These are phyloP conservation scores for Colletotrichum limetticola DNA, from an alignment of 2,329 filamentous ascomycete genomes.

Conservation along the genomic window DNA sequence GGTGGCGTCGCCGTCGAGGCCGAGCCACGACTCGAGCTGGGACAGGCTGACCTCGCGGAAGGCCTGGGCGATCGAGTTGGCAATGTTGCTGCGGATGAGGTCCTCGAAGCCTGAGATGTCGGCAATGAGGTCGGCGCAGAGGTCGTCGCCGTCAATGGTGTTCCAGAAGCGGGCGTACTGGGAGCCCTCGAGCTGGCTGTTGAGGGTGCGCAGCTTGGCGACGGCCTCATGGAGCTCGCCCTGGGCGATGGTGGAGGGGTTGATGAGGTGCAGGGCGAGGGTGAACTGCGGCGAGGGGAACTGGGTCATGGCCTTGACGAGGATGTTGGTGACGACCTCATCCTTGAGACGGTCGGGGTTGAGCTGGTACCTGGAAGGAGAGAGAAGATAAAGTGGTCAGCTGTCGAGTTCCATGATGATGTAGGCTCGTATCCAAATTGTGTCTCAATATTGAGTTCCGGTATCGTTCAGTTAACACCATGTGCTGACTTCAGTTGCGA, in stretches of 20 bases:
- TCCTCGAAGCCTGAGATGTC: conserved; percentile 97
- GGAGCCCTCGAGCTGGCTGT: conserved; percentile 87
- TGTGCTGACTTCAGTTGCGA: conserved; percentile 73
- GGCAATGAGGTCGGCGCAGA: conserved; percentile 94
- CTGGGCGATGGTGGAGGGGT: conserved; percentile 74
- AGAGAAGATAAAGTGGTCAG: conserved; percentile 12
- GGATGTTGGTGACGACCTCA: conserved; percentile 98
- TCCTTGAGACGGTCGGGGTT: conserved; percentile 98
- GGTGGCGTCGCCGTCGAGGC: conserved; percentile 74
- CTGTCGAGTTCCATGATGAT: background rate
- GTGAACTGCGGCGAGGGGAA: conserved; percentile 97
- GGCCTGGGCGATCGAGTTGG: conserved; percentile 83
- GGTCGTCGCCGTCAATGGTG: conserved; percentile 90
- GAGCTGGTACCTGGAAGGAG: conserved; percentile 86
- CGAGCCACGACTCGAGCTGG: conserved; percentile 80
- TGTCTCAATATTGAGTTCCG: conserved; percentile 62
- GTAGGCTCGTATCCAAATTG: conserved; percentile 42
- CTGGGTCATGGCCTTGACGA: conserved; percentile 96
- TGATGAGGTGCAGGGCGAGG: conserved; percentile 92
- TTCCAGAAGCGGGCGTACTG: conserved; percentile 95
- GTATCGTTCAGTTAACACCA: conserved; percentile 64
- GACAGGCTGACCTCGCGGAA: conserved; percentile 77
- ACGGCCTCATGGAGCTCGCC: conserved; percentile 90
- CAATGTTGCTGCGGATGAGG: conserved; percentile 89
- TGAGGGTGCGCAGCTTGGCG: conserved; percentile 84